Conservation (phyloP, 139 green algal genomes). For the Desmodesmus armatus region DNA sequence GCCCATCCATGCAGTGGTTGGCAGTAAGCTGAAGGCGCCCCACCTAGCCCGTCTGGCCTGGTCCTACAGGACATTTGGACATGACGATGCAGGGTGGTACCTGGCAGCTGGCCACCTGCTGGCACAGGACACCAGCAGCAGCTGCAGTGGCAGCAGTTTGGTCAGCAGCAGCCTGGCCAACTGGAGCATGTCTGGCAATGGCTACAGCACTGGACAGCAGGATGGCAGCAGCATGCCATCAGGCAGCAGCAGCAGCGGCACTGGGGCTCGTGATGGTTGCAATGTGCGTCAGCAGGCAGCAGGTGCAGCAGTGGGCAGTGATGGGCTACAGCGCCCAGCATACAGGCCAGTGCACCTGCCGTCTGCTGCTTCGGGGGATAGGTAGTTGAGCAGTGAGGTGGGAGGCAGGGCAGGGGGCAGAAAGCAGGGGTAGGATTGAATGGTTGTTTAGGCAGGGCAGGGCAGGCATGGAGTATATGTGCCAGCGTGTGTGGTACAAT, state of each 20-base stretch:
- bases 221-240: too few relatives aligned
- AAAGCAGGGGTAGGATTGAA: too few relatives aligned
- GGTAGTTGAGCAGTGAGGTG: too few relatives aligned
- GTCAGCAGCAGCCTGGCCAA: background rate
- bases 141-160: slow-evolving; percentile 3
- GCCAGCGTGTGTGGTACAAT: too few relatives aligned
- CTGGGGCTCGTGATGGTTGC: background rate
- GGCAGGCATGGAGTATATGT: too few relatives aligned
- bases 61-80: slow-evolving; percentile 4
- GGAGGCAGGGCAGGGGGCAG: too few relatives aligned
- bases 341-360: background rate
- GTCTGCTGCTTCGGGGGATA: too few relatives aligned
- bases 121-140: background rate
- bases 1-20: too few relatives aligned
- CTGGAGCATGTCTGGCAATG: background rate
- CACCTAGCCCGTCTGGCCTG: slow-evolving; percentile 19
- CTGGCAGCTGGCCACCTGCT: slow-evolving; percentile 13
- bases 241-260: background rate
- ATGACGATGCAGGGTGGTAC: slow-evolving; percentile 32
- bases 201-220: slow-evolving; percentile 6
- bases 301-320: background rate
- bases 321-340: slow-evolving; percentile 4
- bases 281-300: background rate
- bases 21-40: slow-evolving; percentile 23
- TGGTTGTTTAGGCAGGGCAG: too few relatives aligned